Percentiles rank a stretch among this genome's conserved stretches.
phyloP scores from a whole-genome alignment of 805 yeast genomes.

The Metschnikowia colocasiae region DNA sequence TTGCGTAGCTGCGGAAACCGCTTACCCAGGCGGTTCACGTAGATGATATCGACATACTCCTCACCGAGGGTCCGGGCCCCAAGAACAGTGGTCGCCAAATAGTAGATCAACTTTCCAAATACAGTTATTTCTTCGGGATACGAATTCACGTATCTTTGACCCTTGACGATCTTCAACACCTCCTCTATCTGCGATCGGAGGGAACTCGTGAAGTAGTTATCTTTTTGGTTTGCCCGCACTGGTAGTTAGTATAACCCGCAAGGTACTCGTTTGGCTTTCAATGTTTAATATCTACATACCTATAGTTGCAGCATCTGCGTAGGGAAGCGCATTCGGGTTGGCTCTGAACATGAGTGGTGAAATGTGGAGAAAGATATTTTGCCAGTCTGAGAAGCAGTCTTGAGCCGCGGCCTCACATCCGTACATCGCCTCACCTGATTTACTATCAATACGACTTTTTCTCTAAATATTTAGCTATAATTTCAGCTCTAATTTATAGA shows the following conservation, averaged over 20 bases:
- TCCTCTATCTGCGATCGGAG: conserved; percentile 55
- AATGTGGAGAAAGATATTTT: conserved; percentile 1
- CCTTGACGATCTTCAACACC: conserved; percentile 50
- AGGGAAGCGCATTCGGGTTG: conserved; percentile 41
- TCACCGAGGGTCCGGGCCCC: conserved; percentile 89
- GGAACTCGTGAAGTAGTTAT: conserved; percentile 61
- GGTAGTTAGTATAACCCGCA: conserved; percentile 20
- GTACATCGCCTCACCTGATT: neutral
- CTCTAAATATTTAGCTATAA: too few relatives aligned
- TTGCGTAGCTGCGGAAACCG: conserved; percentile 43
- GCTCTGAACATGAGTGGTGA: conserved; percentile 11
- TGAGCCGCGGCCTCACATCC: conserved; percentile 2
- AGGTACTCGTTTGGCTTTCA: too few relatives aligned
- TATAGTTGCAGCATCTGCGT: conserved; percentile 85
- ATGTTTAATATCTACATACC: conserved; percentile 40
- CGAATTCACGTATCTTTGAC: conserved; percentile 61
- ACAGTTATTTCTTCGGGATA: conserved; percentile 61
- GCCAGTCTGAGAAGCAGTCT: neutral
- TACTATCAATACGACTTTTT: too few relatives aligned
- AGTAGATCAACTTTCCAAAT: conserved; percentile 56
- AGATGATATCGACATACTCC: conserved; percentile 81
- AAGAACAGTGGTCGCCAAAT: conserved; percentile 67
- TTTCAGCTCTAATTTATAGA: too few relatives aligned
- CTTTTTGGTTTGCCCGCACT: conserved; percentile 91
- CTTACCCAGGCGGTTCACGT: conserved; percentile 53